Evolutionary conservation across 768 basidiomycete genomes (phyloP).

Genomic region (Auricularia cornea): DNA sequence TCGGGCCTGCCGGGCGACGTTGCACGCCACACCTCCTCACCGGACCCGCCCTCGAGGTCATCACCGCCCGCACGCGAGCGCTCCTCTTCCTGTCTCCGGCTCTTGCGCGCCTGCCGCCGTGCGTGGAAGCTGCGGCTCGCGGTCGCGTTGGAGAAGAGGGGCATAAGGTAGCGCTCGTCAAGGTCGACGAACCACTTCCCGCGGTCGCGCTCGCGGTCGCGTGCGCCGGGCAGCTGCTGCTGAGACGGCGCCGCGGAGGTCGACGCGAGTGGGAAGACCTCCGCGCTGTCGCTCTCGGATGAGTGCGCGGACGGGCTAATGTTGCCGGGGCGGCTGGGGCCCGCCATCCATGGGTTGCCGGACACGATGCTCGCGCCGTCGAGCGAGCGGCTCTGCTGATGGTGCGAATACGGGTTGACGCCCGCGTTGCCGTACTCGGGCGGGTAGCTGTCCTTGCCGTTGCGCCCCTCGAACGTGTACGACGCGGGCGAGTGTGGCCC

Average conservation of each 20-base stretch:
- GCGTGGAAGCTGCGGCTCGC: constrained; percentile 84
- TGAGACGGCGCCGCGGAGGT: constrained; percentile 15
- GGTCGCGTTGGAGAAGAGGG: constrained; percentile 87
- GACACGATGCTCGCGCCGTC: background rate
- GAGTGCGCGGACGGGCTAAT: constrained; percentile 73
- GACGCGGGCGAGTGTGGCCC: background rate
- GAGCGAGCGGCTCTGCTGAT: background rate
- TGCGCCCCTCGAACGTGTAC: background rate
- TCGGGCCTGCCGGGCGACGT: too few relatives aligned
- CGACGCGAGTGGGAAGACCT: constrained; percentile 70
- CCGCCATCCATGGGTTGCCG: constrained; percentile 25
- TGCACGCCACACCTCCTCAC: background rate
- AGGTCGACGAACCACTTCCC: constrained; percentile 94
- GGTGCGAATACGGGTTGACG: constrained; percentile 1
- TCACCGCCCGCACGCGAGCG: background rate
- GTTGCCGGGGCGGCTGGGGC: constrained; percentile 23
- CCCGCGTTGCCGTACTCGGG: background rate
- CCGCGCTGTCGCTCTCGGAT: constrained; percentile 64
- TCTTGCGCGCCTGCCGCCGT: constrained; percentile 48
- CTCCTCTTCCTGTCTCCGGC: background rate
- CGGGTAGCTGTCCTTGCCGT: background rate
- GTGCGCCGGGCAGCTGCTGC: too few relatives aligned
- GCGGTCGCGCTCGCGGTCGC: constrained; percentile 65
- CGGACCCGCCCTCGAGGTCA: background rate
- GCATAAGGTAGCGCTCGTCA: constrained; percentile 90